phyloP scores from a whole-genome alignment of 768 basidiomycete species.

The Clitopilus hobsonii region DNA sequence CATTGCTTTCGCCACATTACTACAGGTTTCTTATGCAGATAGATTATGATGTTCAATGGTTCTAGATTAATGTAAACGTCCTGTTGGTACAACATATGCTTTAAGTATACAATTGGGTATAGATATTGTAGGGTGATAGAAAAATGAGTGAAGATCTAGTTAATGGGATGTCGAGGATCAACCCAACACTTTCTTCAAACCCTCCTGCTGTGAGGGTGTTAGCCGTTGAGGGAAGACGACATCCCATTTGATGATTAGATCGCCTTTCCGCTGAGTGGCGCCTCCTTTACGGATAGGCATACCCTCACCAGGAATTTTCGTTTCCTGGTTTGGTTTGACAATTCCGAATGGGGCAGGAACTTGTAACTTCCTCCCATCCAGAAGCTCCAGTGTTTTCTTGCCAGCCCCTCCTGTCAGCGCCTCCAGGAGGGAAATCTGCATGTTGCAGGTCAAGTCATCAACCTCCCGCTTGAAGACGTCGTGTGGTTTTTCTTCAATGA shows the following conservation, averaged over 20 bases:
- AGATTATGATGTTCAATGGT: background rate
- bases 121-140: background rate
- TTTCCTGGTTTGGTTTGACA: constrained; percentile 75
- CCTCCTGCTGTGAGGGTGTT: constrained; percentile 76
- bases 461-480: constrained; percentile 70
- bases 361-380: constrained; percentile 80
- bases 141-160: background rate
- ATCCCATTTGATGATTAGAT: constrained; percentile 80
- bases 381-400: constrained; percentile 55
- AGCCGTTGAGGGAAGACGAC: constrained; percentile 79
- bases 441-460: constrained; percentile 64
- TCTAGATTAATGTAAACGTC: background rate
- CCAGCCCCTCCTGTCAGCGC: constrained; percentile 59
- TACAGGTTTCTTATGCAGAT: background rate
- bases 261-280: constrained; percentile 67
- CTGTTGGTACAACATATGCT: background rate
- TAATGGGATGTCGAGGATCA: constrained; percentile 16
- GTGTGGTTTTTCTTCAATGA: constrained; percentile 95
- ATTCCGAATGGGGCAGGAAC: constrained; percentile 62
- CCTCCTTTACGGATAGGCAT: constrained; percentile 90
- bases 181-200: constrained; percentile 60
- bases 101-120: constrained; percentile 3
- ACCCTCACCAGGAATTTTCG: constrained; percentile 69
- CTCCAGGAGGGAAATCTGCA: constrained; percentile 75
- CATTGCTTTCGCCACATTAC: no score